Evolutionary conservation across 495 filamentous ascomycete species (phyloP).

Genomic region (Opeltia flavorubescens): DNA sequence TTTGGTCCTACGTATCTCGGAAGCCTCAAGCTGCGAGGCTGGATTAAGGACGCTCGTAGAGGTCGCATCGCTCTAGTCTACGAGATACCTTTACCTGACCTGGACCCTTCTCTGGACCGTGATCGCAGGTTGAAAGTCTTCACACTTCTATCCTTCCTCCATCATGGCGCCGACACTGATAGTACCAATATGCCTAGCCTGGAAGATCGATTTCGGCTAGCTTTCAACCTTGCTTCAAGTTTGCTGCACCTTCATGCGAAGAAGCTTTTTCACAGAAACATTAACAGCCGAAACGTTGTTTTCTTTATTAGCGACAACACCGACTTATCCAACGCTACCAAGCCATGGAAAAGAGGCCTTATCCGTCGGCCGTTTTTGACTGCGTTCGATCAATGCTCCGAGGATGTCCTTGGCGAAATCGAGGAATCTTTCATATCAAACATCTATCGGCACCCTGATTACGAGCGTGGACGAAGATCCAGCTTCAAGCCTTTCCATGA

Average conservation of each 20-base stretch:
- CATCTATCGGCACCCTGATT: slow-evolving; percentile 63
- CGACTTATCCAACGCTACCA: slow-evolving; percentile 6
- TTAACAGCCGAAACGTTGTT: slow-evolving; percentile 66
- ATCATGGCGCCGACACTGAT: slow-evolving; percentile 30
- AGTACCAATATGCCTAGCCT: slow-evolving; percentile 35
- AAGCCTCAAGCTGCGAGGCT: slow-evolving; percentile 66
- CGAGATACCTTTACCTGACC: slow-evolving; percentile 52
- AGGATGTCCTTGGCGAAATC: slow-evolving; percentile 37
- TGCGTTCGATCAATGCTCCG: slow-evolving; percentile 68
- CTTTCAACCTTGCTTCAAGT: slow-evolving; percentile 62
- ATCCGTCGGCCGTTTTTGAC: slow-evolving; percentile 64
- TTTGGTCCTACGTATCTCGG: slow-evolving; percentile 36
- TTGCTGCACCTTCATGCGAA: slow-evolving; percentile 63
- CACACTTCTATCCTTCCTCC: slow-evolving; percentile 34
- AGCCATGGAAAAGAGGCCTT: slow-evolving; percentile 36
- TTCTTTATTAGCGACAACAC: slow-evolving; percentile 49
- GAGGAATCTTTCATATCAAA: slow-evolving; percentile 38
- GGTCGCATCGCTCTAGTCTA: slow-evolving; percentile 54
- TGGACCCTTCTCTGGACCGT: slow-evolving; percentile 21
- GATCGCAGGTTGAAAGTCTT: slow-evolving; percentile 25
- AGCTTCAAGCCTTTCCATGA: slow-evolving; percentile 46
- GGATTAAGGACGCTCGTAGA: slow-evolving; percentile 48
- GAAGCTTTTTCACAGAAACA: slow-evolving; percentile 64
- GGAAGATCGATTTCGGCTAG: slow-evolving; percentile 75
- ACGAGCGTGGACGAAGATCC: slow-evolving; percentile 12